Percentiles rank a stretch among this genome's conserved stretches.
Evolutionary conservation across 75 land plant genomes (phyloP).

Genomic region (Ceratopteris richardii): DNA sequence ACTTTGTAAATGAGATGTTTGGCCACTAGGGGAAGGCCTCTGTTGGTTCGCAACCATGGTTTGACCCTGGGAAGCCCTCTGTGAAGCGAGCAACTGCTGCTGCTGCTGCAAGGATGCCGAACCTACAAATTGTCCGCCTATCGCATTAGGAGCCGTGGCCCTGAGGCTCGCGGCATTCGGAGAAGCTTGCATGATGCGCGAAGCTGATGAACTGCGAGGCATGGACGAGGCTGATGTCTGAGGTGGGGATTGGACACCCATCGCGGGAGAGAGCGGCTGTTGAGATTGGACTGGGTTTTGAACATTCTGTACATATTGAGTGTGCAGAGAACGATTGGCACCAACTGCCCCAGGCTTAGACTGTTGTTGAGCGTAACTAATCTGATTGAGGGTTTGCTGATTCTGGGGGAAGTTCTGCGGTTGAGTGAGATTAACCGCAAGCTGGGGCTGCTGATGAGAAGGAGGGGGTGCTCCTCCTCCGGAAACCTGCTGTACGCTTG

Average conservation of each 20-base stretch:
- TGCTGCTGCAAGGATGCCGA: constrained; percentile 2
- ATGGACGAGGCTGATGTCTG: not conserved
- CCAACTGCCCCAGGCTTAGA: no score
- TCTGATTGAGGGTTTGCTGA: constrained; percentile 4
- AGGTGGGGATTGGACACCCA: constrained; percentile 2
- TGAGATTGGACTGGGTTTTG: not conserved
- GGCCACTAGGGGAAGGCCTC: not conserved
- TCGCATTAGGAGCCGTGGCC: no score
- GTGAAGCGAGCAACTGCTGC: not conserved
- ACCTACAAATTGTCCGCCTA: no score
- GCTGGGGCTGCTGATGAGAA: no score
- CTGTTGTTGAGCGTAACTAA: not conserved
- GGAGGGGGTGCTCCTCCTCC: no score
- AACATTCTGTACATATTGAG: not conserved
- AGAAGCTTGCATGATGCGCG: no score
- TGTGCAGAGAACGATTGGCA: no score
- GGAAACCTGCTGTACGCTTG: no score
- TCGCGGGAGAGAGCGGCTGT: not conserved
- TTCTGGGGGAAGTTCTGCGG: constrained; percentile 4
- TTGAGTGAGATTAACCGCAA: no score
- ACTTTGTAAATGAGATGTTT: not conserved
- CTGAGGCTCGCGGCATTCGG: no score
- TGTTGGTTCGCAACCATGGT: no score
- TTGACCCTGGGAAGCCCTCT: no score
- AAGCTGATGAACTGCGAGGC: not conserved